Evolutionary conservation across 1,139 yeast genomes (phyloP).

Genomic region (Kodamaea derodonti): DNA sequence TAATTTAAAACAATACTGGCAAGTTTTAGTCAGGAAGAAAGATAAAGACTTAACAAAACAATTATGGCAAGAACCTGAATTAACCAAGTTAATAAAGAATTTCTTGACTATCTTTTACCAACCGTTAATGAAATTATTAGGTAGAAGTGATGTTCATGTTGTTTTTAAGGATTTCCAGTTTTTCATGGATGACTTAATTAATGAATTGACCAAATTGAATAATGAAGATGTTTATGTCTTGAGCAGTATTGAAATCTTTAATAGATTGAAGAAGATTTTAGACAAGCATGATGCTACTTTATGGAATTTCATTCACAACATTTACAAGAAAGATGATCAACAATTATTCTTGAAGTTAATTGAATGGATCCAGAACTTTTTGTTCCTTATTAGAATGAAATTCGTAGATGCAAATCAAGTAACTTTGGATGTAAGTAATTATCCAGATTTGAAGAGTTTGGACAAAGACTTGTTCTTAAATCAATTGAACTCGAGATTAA

Average conservation of each 20-base stretch:
- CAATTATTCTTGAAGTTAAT: constrained; percentile 66
- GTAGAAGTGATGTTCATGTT: constrained; percentile 70
- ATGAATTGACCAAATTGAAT: constrained; percentile 40
- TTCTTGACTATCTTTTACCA: constrained; percentile 76
- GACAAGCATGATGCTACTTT: constrained; percentile 68
- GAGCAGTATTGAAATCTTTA: constrained; percentile 53
- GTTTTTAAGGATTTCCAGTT: constrained; percentile 70
- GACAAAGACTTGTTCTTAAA: constrained; percentile 24
- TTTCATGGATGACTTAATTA: constrained; percentile 70
- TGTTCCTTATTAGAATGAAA: constrained; percentile 56
- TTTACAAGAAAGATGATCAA: constrained; percentile 71
- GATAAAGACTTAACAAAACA: constrained; percentile 75
- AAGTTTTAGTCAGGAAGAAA: constrained; percentile 58
- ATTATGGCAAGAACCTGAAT: constrained; percentile 81
- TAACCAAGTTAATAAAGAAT: constrained; percentile 67
- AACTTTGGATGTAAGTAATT: constrained; percentile 33
- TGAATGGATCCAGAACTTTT: constrained; percentile 60
- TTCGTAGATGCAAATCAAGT: constrained; percentile 49
- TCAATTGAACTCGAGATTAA: constrained; percentile 31
- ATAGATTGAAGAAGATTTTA: constrained; percentile 58
- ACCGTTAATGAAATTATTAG: constrained; percentile 75
- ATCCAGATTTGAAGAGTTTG: constrained; percentile 11
- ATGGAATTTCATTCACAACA: constrained; percentile 71
- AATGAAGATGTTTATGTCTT: constrained; percentile 47
- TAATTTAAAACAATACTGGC: constrained; percentile 58